Base-by-base conservation (phyloP, 148 eudicot genomes). In the Suaeda aralocaspica region DNA sequence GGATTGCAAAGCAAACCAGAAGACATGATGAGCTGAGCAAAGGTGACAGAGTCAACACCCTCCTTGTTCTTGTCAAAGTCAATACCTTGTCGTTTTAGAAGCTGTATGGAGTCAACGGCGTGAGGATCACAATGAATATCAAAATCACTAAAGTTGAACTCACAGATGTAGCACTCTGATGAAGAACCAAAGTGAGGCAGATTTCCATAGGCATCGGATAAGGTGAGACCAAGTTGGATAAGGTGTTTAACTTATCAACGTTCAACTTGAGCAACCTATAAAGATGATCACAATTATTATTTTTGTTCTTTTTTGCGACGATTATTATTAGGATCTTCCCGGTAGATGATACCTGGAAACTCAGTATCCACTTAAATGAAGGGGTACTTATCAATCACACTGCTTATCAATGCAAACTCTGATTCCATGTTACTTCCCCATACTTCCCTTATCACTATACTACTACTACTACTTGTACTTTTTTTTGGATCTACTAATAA, bases 191-290 rank as follows among this genome's bases (percentile, higher is more conserved):
- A 68, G 19, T 80, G 67, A 12, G 92, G 90, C 16, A 88, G 85
- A 70, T 84, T 83, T 0, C 96, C 91, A 15, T 5, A 33, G 19
- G 78, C 39, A 56, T 88, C 92, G 44, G 91, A 64, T 45, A 90
- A 80, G n/a, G 96, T 90, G 44, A 90, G 80, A 0, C 96, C 96
- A 19, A 90, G 64, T 59, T 88, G 90, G 46, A 88, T 86, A 0
- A 88, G 80, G 52, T n/a, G n/a, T 81, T 66, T 13, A 88, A 29
- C 9, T 72, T 84, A 66, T 88, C 93, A 13, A 88, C 92, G 76
- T 87, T 90, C 28, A 87, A 79, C 46, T 86, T 90, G n/a, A 90
- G 69, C 5, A 85, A 14, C 16, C 42, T 41, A 75, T 90, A 90
- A 44, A 77, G 78, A 24, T 83, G 79, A 29, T 83, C 82, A 3